A percentile compares a stretch with the other conserved stretches of the same genome.
Evolutionary conservation across 2,329 filamentous ascomycete species (phyloP).

Genomic region (Malbranchea zuffiana): DNA sequence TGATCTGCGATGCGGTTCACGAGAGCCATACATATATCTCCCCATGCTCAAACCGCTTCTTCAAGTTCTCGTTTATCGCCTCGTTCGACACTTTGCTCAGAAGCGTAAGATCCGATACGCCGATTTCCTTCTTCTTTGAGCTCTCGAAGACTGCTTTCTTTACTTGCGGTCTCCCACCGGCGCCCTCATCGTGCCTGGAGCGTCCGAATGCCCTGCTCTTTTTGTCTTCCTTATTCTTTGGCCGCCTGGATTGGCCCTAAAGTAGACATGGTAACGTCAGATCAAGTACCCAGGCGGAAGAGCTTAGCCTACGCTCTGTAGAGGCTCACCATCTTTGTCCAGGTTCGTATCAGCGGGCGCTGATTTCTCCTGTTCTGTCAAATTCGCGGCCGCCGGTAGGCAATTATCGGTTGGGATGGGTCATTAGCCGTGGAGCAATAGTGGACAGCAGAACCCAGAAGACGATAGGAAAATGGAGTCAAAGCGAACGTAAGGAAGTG

Average conservation of each 20-base stretch:
- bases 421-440: too few species aligned
- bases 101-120: conserved; percentile 91
- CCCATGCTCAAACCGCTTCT: conserved; percentile 92
- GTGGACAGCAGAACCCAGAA: too few species aligned
- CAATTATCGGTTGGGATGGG: too few species aligned
- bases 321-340: conserved; percentile 4
- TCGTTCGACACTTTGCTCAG: conserved; percentile 99
- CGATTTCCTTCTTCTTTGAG: conserved; percentile 98
- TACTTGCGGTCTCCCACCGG: conserved; percentile 54
- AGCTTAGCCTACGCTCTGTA: too few species aligned
- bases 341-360: too few species aligned
- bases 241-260: conserved; percentile 36
- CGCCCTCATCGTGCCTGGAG: conserved; percentile 34
- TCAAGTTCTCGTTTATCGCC: conserved; percentile 97
- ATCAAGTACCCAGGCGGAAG: too few species aligned
- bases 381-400: too few species aligned
- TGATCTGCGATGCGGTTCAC: background rate
- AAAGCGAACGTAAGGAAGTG: too few species aligned
- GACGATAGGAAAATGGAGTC: too few species aligned
- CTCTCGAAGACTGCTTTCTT: conserved; percentile 95
- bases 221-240: conserved; percentile 30
- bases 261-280: background rate
- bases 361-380: too few species aligned
- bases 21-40: conserved; percentile 83
- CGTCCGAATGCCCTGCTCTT: conserved; percentile 34